phyloP scores from a whole-genome alignment of 2,329 filamentous ascomycete species.

The Botryotinia convoluta region DNA sequence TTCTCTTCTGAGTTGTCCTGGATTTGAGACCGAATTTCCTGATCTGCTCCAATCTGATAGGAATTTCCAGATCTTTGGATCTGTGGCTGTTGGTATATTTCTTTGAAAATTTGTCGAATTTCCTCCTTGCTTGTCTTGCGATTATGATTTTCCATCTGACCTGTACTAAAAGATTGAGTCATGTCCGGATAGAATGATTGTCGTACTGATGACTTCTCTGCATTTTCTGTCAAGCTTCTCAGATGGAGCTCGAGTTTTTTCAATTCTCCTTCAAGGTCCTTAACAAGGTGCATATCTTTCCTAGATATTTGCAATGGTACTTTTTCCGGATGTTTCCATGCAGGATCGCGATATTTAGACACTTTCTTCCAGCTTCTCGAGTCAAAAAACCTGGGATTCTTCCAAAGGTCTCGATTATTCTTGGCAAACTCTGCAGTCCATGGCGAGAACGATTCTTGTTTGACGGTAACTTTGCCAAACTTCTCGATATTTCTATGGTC shows the following conservation, averaged over 20 bases:
- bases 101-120: no score
- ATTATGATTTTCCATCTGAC: no score
- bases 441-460: no score
- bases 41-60: not conserved
- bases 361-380: not conserved
- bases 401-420: not conserved
- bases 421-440: not conserved
- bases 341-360: not conserved
- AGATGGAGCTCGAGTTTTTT: not conserved
- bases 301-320: not conserved
- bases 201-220: no score
- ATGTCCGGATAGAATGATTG: no score
- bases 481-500: not conserved
- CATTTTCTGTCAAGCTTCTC: no score
- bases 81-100: not conserved
- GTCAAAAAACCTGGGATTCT: not conserved
- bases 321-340: not conserved
- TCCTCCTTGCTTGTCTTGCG: no score
- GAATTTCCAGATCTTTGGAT: not conserved
- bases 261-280: not conserved
- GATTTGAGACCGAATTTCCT: not conserved
- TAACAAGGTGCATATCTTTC: not conserved
- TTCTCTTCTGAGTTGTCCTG: not conserved
- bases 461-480: no score
- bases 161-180: no score